These are phyloP conservation scores for Geoglossum cookeanum DNA, from an alignment of 2,329 filamentous ascomycete genomes.

Conservation along the genomic window DNA sequence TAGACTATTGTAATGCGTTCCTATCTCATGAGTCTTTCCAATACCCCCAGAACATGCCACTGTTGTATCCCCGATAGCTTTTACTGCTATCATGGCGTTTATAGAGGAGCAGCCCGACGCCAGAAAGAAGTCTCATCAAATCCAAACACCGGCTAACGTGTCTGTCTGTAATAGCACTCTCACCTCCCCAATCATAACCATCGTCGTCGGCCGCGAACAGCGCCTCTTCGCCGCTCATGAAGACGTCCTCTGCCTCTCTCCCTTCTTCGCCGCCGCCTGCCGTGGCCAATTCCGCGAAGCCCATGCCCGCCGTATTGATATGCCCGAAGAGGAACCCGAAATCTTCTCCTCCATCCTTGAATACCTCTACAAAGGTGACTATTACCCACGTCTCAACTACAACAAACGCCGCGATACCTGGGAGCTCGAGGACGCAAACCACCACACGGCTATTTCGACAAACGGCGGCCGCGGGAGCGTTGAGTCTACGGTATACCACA, in stretches of 20 bases:
- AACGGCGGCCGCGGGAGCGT: constrained; percentile 37
- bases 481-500: constrained; percentile 61
- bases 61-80: no score
- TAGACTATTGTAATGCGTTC: no score
- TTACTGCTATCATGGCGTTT: no score
- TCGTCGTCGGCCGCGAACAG: constrained; percentile 66
- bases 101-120: no score
- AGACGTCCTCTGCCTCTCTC: constrained; percentile 70
- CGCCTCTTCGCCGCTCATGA: constrained; percentile 90
- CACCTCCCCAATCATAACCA: constrained; percentile 61
- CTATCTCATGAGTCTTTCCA: no score
- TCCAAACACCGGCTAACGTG: no score
- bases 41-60: no score
- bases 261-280: constrained; percentile 60
- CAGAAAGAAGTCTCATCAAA: no score
- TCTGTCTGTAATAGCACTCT: constrained; percentile 21
- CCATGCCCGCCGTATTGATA: constrained; percentile 47
- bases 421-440: constrained; percentile 59
- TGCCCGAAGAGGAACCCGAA: constrained; percentile 69
- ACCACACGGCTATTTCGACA: constrained; percentile 30
- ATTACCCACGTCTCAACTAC: constrained; percentile 74
- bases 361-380: constrained; percentile 90
- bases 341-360: constrained; percentile 86
- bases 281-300: constrained; percentile 53
- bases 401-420: constrained; percentile 74